Conservation (phyloP, 2,329 filamentous ascomycete genomes). For the Waltergamsia citrina region DNA sequence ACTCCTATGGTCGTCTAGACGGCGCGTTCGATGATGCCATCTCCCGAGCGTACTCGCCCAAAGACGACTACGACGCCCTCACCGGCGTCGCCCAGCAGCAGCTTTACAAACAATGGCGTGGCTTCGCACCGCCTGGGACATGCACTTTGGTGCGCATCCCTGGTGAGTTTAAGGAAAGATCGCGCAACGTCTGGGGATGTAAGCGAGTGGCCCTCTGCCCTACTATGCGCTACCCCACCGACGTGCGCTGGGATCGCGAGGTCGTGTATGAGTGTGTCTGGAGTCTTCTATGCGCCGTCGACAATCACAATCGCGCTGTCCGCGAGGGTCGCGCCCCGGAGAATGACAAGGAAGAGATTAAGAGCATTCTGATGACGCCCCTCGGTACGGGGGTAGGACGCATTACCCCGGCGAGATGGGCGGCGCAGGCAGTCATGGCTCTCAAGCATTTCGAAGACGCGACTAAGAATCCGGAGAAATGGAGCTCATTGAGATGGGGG, state of each 20-base stretch:
- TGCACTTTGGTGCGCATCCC: conserved; percentile 38
- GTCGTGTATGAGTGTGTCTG: conserved; percentile 44
- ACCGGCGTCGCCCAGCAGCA: conserved; percentile 31
- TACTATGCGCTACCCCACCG: conserved; percentile 37
- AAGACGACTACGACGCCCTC: conserved; percentile 33
- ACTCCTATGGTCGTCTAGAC: conserved; percentile 43
- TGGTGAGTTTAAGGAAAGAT: conserved; percentile 16
- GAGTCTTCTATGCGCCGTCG: conserved; percentile 37
- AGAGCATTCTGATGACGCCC: conserved; percentile 38
- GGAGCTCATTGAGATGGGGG: conserved; percentile 28
- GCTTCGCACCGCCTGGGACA: conserved; percentile 39
- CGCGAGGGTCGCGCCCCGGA: conserved; percentile 3
- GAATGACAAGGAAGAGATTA: conserved; percentile 18
- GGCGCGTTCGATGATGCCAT: conserved; percentile 47
- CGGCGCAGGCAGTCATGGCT: conserved; percentile 36
- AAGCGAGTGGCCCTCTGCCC: conserved; percentile 38
- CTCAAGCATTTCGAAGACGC: conserved; percentile 42
- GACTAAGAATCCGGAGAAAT: conserved; percentile 28
- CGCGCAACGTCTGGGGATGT: conserved; percentile 28
- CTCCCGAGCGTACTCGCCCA: conserved; percentile 34
- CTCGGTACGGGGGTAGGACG: conserved; percentile 37
- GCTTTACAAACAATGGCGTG: conserved; percentile 35
- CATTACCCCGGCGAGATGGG: conserved; percentile 37
- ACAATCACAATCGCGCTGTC: conserved; percentile 31
- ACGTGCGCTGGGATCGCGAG: conserved; percentile 38